Conservation (phyloP, 768 basidiomycete species). For the Kwoniella pini region DNA sequence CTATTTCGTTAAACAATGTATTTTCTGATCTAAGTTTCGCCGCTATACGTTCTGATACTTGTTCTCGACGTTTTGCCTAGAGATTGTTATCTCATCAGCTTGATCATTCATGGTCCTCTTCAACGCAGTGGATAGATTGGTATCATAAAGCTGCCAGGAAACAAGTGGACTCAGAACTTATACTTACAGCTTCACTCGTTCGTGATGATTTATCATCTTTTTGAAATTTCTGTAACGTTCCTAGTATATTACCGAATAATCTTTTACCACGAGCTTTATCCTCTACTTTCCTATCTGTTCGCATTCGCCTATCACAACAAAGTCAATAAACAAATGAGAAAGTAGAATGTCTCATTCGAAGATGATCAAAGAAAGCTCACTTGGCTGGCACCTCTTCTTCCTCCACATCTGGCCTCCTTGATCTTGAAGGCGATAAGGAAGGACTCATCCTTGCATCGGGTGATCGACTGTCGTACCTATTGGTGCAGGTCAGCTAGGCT, state of each 20-base stretch:
- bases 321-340: not conserved
- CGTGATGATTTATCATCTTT: slow-evolving; percentile 50
- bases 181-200: slow-evolving; percentile 46
- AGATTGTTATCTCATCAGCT: too few species aligned
- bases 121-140: too few species aligned
- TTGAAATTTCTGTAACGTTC: slow-evolving; percentile 51
- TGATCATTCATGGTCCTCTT: too few species aligned
- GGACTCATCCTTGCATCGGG: slow-evolving; percentile 16
- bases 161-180: not conserved
- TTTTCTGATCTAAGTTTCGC: slow-evolving; percentile 47
- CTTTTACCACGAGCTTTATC: slow-evolving; percentile 50
- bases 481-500: not conserved
- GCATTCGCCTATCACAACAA: slow-evolving; percentile 33
- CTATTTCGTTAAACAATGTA: slow-evolving; percentile 48
- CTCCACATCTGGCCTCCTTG: slow-evolving; percentile 24
- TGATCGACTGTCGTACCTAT: slow-evolving; percentile 5
- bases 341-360: not conserved
- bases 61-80: slow-evolving; percentile 49
- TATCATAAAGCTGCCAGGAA: too few species aligned
- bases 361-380: slow-evolving; percentile 21
- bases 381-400: slow-evolving; percentile 38
- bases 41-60: slow-evolving; percentile 45
- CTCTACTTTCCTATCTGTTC: slow-evolving; percentile 38
- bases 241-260: slow-evolving; percentile 52
- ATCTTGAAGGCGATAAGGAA: slow-evolving; percentile 6